Conservation (phyloP, 78 protist genomes). For the Monocercomonoides exilis region DNA sequence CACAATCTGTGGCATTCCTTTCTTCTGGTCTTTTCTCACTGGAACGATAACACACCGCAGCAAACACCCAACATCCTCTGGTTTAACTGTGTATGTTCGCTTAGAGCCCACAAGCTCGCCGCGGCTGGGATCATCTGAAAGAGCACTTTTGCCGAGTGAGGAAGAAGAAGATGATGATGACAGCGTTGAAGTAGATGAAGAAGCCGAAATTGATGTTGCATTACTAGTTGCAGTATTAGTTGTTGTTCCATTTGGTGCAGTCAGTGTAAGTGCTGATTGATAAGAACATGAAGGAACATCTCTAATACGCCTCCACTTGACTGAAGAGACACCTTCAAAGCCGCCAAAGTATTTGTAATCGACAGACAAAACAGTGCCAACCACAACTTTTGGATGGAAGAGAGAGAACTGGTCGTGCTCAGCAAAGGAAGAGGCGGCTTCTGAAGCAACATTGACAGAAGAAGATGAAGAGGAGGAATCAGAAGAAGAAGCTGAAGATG, state of each 20-base stretch:
- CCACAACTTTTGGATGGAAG: neutral
- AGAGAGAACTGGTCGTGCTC: neutral
- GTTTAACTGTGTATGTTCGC: neutral
- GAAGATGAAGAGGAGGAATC: neutral
- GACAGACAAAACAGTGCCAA: neutral
- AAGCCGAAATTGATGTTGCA: neutral
- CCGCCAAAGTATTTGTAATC: neutral
- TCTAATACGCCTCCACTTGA: neutral
- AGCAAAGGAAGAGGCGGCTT: neutral
- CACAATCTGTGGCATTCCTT: neutral
- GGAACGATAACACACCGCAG: neutral
- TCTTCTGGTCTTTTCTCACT: neutral
- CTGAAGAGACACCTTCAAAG: neutral
- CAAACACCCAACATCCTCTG: neutral
- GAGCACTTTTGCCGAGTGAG: too few species aligned
- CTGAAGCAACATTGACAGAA: neutral
- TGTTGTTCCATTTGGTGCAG: neutral
- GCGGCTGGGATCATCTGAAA: too few species aligned
- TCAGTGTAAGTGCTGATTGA: neutral
- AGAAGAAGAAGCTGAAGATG: neutral
- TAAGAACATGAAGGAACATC: neutral
- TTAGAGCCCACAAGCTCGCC: neutral
- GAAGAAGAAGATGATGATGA: too few species aligned
- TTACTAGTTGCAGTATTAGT: neutral
- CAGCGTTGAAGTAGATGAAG: too few species aligned